These are phyloP conservation scores for Chloranthus sessilifolius DNA, from an alignment of 164 flowering plant species.

Conservation along the genomic window DNA sequence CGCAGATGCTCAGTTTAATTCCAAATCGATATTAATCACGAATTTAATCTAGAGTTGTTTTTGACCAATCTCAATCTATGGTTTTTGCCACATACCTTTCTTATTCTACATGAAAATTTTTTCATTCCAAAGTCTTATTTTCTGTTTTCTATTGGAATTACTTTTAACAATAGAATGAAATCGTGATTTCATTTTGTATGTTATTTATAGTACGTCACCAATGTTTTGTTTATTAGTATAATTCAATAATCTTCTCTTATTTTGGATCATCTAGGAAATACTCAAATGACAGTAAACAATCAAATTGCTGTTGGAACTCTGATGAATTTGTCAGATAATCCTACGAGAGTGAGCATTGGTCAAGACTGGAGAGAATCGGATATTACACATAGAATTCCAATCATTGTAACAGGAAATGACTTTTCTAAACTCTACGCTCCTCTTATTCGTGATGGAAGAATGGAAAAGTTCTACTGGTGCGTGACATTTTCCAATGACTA, in stretches of 20 bases:
- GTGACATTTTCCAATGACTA: too few species aligned
- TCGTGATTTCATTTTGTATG: background rate
- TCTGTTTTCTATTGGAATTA: background rate
- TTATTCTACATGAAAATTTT: too few species aligned
- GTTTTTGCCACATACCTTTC: too few species aligned
- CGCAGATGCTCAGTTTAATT: too few species aligned
- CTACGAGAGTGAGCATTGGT: constrained; percentile 90
- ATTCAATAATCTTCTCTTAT: background rate
- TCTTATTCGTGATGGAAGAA: constrained; percentile 95
- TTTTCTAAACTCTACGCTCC: constrained; percentile 89
- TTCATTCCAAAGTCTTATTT: background rate
- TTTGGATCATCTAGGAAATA: constrained; percentile 50
- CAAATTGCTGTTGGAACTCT: constrained; percentile 92
- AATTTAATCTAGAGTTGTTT: too few species aligned
- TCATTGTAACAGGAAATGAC: constrained; percentile 92
- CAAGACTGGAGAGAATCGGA: constrained; percentile 90
- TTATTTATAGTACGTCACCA: too few species aligned
- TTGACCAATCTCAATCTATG: too few species aligned
- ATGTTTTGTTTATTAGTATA: background rate
- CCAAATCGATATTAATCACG: too few species aligned
- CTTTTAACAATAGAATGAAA: too few species aligned
- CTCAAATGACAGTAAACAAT: constrained; percentile 97
- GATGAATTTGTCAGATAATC: constrained; percentile 93
- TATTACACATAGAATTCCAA: constrained; percentile 67
- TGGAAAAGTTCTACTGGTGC: constrained; percentile 96